Conservation (phyloP, 2,329 filamentous ascomycete species). For the Dactylonectria estremocensis region DNA sequence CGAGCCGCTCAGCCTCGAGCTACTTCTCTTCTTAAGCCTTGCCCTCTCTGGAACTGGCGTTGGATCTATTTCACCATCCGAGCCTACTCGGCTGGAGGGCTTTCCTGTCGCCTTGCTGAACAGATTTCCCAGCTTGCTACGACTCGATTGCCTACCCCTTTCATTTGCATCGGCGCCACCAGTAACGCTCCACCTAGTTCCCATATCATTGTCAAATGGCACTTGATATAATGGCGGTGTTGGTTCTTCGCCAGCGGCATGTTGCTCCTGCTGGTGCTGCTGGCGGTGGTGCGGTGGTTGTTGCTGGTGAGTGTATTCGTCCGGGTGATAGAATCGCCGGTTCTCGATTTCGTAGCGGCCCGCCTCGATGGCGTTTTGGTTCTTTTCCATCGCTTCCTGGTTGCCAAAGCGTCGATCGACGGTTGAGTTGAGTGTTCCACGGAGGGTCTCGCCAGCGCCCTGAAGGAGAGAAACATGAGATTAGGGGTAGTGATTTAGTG, state of each 20-base stretch:
- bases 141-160: slow-evolving; percentile 26
- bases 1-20: slow-evolving; percentile 30
- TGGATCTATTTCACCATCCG: slow-evolving; percentile 8
- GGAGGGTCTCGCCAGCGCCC: slow-evolving; percentile 46
- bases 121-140: slow-evolving; percentile 32
- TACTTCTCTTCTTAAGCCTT: slow-evolving; percentile 43
- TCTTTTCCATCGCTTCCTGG: neutral
- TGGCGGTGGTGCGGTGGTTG: neutral
- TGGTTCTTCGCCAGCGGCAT: neutral
- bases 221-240: neutral
- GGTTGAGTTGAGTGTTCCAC: slow-evolving; percentile 44
- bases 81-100: slow-evolving; percentile 7
- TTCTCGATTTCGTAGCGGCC: slow-evolving; percentile 46
- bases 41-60: slow-evolving; percentile 33
- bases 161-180: slow-evolving; percentile 23
- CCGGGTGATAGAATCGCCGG: slow-evolving; percentile 39
- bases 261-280: no score
- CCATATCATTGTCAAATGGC: neutral
- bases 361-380: slow-evolving; percentile 34
- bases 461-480: neutral
- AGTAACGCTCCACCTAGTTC: slow-evolving; percentile 17
- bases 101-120: slow-evolving; percentile 33
- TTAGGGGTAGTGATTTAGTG: no score
- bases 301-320: slow-evolving; percentile 33
- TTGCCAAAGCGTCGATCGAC: slow-evolving; percentile 40